phyloP scores from a whole-genome alignment of 352 stramenopile species.

The Thalassiosira mediterranea region DNA sequence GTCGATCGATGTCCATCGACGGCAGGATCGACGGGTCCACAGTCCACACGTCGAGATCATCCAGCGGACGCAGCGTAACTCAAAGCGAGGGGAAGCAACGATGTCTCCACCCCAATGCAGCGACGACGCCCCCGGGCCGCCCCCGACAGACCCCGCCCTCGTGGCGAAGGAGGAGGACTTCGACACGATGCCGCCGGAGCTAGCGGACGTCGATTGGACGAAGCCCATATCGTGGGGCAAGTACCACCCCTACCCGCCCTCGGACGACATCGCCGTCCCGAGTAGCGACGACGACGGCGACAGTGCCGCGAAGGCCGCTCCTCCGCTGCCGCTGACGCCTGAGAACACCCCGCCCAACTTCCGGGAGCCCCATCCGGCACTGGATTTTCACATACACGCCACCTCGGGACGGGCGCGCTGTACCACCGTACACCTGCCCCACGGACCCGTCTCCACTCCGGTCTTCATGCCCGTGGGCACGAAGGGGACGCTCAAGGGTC shows the following conservation, averaged over 20 bases:
- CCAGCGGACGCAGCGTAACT: too few relatives aligned
- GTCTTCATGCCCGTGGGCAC: conserved; percentile 97
- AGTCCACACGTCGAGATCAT: too few relatives aligned
- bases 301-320: not conserved
- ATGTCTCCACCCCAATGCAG: conserved; percentile 1
- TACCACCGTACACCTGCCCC: conserved; percentile 67
- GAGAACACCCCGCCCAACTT: conserved; percentile 57
- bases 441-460: conserved; percentile 86
- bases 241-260: conserved; percentile 59
- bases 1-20: too few relatives aligned
- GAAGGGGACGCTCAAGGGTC: conserved; percentile 94
- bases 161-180: conserved; percentile 49
- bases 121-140: too few relatives aligned
- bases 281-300: conserved; percentile 6
- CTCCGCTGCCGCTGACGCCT: conserved; percentile 47
- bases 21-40: too few relatives aligned
- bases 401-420: conserved; percentile 63
- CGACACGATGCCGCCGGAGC: conserved; percentile 74
- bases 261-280: not conserved
- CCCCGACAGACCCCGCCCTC: conserved; percentile 24
- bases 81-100: too few relatives aligned
- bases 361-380: conserved; percentile 42
- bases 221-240: conserved; percentile 73
- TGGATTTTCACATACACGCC: conserved; percentile 72
- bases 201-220: conserved; percentile 67